These are phyloP conservation scores for Meira miltonrushii DNA, from an alignment of 1,284 basidiomycete genomes.

Conservation along the genomic window DNA sequence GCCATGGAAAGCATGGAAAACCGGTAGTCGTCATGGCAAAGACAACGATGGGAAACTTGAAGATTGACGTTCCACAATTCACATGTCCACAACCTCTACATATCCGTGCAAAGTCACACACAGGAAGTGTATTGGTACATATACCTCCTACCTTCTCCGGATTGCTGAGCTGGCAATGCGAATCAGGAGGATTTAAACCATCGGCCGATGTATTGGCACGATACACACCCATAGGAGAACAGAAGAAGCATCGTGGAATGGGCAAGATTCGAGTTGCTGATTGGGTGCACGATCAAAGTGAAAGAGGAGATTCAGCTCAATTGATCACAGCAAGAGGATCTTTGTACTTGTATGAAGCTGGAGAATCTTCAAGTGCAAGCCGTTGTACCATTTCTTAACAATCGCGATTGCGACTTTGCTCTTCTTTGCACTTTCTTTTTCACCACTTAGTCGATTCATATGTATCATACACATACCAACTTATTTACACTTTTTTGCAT, in stretches of 20 bases:
- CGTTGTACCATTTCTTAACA: neutral
- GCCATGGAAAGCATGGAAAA: neutral
- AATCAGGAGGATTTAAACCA: conserved; percentile 31
- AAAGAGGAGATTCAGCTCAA: conserved; percentile 7
- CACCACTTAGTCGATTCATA: neutral
- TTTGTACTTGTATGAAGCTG: neutral
- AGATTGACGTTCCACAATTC: conserved; percentile 27
- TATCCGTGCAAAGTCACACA: conserved; percentile 25
- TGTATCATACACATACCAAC: no score
- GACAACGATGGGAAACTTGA: conserved; percentile 19
- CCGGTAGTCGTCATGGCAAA: conserved; percentile 27
- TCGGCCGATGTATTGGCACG: conserved; percentile 24
- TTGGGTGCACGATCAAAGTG: conserved; percentile 6
- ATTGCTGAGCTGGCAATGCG: conserved; percentile 34
- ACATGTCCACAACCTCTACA: conserved; percentile 26
- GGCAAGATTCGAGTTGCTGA: conserved; percentile 19
- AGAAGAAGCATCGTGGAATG: conserved; percentile 33
- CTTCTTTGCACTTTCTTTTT: neutral
- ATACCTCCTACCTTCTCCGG: conserved; percentile 36
- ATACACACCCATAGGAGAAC: conserved; percentile 24
- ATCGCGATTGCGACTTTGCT: neutral
- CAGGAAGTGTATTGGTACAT: conserved; percentile 29
- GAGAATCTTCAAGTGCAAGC: neutral
- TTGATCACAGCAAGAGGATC: conserved; percentile 1
- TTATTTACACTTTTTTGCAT: no score